Conservation (phyloP, 257 asterid species). For the Solanum megistacrolobum region DNA sequence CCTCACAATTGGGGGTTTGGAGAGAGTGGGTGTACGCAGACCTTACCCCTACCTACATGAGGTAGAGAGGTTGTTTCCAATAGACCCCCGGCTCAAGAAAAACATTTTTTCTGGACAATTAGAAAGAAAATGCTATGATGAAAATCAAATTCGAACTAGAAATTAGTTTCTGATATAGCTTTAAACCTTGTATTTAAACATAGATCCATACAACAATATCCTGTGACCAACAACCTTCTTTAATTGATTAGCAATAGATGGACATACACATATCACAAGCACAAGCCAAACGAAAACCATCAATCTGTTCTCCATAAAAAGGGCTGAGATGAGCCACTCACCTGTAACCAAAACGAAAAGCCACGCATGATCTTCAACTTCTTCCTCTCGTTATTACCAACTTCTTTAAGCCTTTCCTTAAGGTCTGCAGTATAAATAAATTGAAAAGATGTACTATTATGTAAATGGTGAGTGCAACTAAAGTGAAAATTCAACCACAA, state of each 20-base stretch:
- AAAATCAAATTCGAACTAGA: background rate
- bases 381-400: background rate
- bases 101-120: fast-evolving
- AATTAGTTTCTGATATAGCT: background rate
- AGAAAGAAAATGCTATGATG: background rate
- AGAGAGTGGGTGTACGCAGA: background rate
- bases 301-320: background rate
- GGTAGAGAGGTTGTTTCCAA: background rate
- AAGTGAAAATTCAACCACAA: background rate
- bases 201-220: background rate
- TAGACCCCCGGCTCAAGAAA: background rate
- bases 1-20: background rate
- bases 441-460: background rate
- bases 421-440: slow-evolving; percentile 2
- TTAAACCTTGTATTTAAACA: background rate
- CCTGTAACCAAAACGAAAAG: slow-evolving; percentile 27
- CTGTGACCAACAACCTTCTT: background rate
- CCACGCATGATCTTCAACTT: slow-evolving; percentile 21
- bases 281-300: background rate
- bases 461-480: background rate
- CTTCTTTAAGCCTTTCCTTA: slow-evolving; percentile 1
- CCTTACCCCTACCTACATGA: background rate
- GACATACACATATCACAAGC: background rate
- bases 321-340: background rate
- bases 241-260: background rate